Evolutionary conservation across 2,329 filamentous ascomycete genomes (phyloP), one percentile per base, ranked within the genome.

Genomic region (Hypoxylon sp.): DNA sequence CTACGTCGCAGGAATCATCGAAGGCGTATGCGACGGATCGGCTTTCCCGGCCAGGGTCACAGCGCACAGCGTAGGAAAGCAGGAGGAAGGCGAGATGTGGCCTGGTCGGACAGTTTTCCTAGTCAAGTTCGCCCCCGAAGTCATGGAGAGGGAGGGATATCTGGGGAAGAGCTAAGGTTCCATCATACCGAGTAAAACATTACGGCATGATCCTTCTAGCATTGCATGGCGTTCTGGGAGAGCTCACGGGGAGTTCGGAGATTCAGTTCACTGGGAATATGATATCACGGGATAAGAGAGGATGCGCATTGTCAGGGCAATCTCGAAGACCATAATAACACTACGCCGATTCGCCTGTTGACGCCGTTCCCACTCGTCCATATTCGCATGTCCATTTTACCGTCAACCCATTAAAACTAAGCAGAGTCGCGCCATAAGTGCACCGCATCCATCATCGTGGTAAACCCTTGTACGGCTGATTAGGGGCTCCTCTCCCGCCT

Each of bases 51-150:
- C 93, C 0, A 90, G 91, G 68, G 96, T 98, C 19, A 96, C 91
- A 63, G 95, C 96, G 71, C 96, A 99, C 78, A 93, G 89, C 67
- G 89, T 91, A 74, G 87, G 84, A 55, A 81, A 80, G 12, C 82
- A 83, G 71, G 80, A 79, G 63, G 80, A 78, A 72, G 82, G 83
- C 67, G 93, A 95, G 75, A 90, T 98, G 88, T 98, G 95, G 94
- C 96, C 96, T 0, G 93, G 92, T 32, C 93, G 96, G 83, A 99
- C 96, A 45, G 94, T 99, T 30, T 99, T 97, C 77, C 79, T 99
- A 78, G 90, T 99, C 75, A 94, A 95, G 80, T 99, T 99, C 77
- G 90, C 92, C 70, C 85, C 89, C n/a, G 92, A 93, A 78, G 95
- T 98, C 43, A 83, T 98, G 78, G 95, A 98, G 83, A 85, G 96